phyloP scores from a whole-genome alignment of 345 rosid species.

The Viola odorata region DNA sequence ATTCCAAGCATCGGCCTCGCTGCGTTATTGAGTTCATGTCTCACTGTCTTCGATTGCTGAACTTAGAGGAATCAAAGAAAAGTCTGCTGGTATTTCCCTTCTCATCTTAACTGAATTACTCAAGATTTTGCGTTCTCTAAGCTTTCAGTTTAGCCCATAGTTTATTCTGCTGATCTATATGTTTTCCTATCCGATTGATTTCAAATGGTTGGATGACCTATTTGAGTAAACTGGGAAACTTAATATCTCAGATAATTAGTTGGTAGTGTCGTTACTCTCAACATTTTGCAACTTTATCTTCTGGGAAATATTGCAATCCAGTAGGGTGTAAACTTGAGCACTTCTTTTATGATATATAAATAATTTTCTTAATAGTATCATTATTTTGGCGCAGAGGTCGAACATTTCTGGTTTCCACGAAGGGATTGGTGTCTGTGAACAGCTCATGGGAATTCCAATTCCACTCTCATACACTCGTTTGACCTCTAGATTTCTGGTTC shows the following conservation, averaged over 20 bases:
- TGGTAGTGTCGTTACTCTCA: too few relatives aligned
- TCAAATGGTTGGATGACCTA: too few relatives aligned
- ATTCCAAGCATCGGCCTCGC: constrained; percentile 72
- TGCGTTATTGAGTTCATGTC: constrained; percentile 78
- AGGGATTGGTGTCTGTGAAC: constrained; percentile 84
- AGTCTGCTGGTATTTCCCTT: constrained; percentile 51
- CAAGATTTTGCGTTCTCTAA: neutral
- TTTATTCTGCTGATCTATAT: too few relatives aligned
- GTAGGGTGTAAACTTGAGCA: too few relatives aligned
- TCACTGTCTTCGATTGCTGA: constrained; percentile 53
- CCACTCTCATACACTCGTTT: constrained; percentile 92
- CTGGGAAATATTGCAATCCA: too few relatives aligned
- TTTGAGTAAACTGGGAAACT: too few relatives aligned
- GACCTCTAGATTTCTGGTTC: constrained; percentile 91
- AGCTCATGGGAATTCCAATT: constrained; percentile 76
- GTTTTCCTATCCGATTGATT: too few relatives aligned
- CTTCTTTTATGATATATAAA: neutral
- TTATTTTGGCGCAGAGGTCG: constrained; percentile 48
- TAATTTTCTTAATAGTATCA: neutral
- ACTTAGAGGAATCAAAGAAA: constrained; percentile 54
- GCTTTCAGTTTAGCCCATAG: too few relatives aligned
- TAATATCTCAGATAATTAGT: too few relatives aligned
- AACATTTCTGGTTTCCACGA: constrained; percentile 71
- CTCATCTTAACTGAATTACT: constrained; percentile 1
- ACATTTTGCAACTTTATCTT: too few relatives aligned